Base-by-base conservation (phyloP, 2,329 filamentous ascomycete genomes). In the Endothia cerciana region DNA sequence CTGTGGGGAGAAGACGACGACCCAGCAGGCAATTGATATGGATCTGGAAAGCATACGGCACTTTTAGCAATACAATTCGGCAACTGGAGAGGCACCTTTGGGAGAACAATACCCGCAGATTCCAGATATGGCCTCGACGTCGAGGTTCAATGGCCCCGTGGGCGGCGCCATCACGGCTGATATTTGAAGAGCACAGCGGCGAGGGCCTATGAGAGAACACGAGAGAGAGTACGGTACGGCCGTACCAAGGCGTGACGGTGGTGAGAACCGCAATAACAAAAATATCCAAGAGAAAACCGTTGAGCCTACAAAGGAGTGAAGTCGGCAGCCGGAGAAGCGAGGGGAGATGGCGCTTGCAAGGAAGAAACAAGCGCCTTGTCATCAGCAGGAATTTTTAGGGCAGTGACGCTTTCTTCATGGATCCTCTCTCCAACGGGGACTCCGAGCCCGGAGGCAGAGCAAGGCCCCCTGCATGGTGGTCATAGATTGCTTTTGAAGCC, bases 11-110 rank as follows among this genome's bases (percentile, higher is more conserved):
- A 97, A 99, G 65, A 99, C 95, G 43, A 98, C 92, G 65, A 98
- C 91, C 95, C 95, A 97, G 76, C 94, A 97, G 60, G 94, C 94
- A 75, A 99, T 97, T 56, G 93, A 97, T 71, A 99, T 94, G 10
- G 94, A 97, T 43, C 94, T 92, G 66, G 57, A 72, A 38, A 40
- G 43, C 28, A n/a, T 3, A 41, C 8, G 10, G 40, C 40, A 40
- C 7, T 36, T 25, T 55, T 36, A 56, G 36, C 19, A 25, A 28
- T 4, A 43, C 4, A 25, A 45, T 10, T 22, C 56, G 59, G 17
- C 51, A 69, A 61, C 66, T 62, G n/a, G 13, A 36, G 56, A n/a
- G 56, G 64, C 61, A 65, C 65, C 63, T 41, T 22, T 33, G 28
- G 33, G 30, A 22, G 5, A n/a, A 56, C 30, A 53, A 36, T 28